Base-by-base conservation (phyloP, 441 rosid genomes). In the Populus hybrid region DNA sequence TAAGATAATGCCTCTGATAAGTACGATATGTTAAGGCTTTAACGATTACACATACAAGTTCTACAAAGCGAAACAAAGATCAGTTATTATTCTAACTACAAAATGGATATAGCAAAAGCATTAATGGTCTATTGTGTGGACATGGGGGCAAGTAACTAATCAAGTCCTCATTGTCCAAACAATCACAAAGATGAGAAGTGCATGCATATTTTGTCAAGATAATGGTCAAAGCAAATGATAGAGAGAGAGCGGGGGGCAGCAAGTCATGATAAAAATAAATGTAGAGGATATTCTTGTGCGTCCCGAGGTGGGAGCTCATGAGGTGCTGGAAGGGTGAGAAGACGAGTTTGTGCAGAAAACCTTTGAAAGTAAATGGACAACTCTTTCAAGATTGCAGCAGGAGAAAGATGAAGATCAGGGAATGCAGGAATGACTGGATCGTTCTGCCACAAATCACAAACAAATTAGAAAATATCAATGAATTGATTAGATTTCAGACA, bases 361-460 rank as follows among this genome's bases (percentile, higher is more conserved):
- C 92, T 93, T 67, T 82, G 97, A 71, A 96, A 96, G 87, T 96
- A 93, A 83, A 80, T 83, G 14, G 98, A 90, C 83, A 96, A 76
- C 81, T 96, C 99, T 82, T 96, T 96, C 90, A 96, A 83, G 68
- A 96, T 96, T 77, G 99, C 98, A 80, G 99, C 93, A 70, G 99
- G 95, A 82, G 99, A 94, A 78, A 96, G 97, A 90, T 96, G 98
- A 83, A 96, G 99, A 87, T 96, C 99, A 35, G 99, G 98, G 83
- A 96, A 96, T 42, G 98, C 98, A 69, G 99, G 98, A 87, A 96
- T 89, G 74, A 94, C 98, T 36, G 98, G 98, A 85, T 96, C 98
- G 83, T 93, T 96, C 99, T 96, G 92, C 83, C 88, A 84, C 80
- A 36, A n/a, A n/a, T n/a, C n/a, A n/a, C n/a, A n/a, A n/a, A n/a